Conservation (phyloP, 139 green algal species). For the Tetradesmus obliquus region DNA sequence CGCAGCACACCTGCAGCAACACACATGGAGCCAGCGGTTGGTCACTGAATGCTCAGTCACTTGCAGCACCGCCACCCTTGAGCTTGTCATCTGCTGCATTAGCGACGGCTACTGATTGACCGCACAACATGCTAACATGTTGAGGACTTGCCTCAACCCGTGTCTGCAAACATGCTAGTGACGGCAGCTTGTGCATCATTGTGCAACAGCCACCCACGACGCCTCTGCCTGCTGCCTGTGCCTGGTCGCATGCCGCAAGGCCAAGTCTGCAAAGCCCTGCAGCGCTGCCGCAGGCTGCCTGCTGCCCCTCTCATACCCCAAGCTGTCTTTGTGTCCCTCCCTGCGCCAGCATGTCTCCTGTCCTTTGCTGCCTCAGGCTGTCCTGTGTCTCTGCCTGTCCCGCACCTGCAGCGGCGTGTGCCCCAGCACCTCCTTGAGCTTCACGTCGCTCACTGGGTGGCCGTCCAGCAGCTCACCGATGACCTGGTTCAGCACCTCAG, state of each 20-base stretch:
- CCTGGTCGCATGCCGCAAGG: neutral
- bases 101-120: too few relatives aligned
- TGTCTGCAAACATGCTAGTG: too few relatives aligned
- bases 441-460: conserved; percentile 76
- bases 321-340: neutral
- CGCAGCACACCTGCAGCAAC: conserved; percentile 59
- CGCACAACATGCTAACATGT: too few relatives aligned
- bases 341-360: neutral
- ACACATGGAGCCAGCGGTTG: neutral
- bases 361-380: neutral
- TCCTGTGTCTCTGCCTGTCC: neutral
- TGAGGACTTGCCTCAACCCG: too few relatives aligned
- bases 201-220: too few relatives aligned
- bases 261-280: neutral
- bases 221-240: too few relatives aligned
- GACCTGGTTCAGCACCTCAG: conserved; percentile 95
- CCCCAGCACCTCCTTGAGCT: conserved; percentile 98
- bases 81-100: too few relatives aligned
- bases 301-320: neutral
- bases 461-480: conserved; percentile 81
- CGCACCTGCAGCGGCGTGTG: conserved; percentile 94
- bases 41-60: too few relatives aligned
- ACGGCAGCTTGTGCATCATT: too few relatives aligned
- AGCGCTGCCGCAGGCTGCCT: neutral
- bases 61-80: too few relatives aligned